Conservation (phyloP, 2,329 filamentous ascomycete species). For the Fusarium keratoplasticum region DNA sequence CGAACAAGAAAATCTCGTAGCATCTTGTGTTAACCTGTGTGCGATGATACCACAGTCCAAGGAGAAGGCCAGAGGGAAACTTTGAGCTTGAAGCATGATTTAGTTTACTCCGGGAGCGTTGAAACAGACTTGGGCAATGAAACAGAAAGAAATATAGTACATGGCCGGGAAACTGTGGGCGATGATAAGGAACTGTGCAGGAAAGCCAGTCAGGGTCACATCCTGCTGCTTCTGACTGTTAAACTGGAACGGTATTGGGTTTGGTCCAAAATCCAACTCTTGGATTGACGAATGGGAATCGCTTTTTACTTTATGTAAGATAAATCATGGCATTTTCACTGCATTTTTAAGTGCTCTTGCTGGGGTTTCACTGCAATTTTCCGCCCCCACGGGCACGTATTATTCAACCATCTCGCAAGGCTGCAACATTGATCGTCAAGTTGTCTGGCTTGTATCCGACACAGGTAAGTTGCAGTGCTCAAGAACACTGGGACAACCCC, state of each 20-base stretch:
- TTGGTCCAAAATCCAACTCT: neutral
- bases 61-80: neutral
- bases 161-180: neutral
- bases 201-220: neutral
- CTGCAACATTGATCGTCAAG: no score
- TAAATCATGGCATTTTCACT: neutral
- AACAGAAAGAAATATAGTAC: neutral
- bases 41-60: neutral
- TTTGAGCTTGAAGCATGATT: neutral
- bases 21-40: neutral
- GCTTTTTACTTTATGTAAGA: no score
- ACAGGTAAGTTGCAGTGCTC: no score
- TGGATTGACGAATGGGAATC: neutral
- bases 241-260: neutral
- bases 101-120: neutral
- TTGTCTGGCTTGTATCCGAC: no score
- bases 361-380: no score
- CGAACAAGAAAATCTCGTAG: neutral
- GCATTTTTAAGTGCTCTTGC: neutral
- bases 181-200: neutral
- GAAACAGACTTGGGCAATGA: no score
- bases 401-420: no score
- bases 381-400: no score
- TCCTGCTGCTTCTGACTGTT: neutral
- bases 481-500: no score